Evolutionary conservation across 352 stramenopile genomes (phyloP).

Genomic region (Phytophthora crassamura): DNA sequence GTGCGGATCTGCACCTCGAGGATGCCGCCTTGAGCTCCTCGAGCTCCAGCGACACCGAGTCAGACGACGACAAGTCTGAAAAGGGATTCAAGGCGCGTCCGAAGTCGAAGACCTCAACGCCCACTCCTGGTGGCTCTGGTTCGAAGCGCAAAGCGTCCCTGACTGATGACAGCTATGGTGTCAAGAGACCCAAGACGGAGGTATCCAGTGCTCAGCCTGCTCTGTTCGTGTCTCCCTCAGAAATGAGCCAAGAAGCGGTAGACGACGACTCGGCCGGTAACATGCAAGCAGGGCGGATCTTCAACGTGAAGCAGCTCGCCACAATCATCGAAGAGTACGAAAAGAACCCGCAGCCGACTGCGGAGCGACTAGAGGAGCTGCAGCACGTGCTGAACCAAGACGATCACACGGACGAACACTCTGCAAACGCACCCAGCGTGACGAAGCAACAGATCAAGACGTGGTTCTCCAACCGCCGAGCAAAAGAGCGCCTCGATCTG

Average conservation of each 20-base stretch:
- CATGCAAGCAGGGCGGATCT: constrained; percentile 70
- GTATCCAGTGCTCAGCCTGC: not conserved
- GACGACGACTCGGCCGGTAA: constrained; percentile 29
- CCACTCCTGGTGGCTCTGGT: constrained; percentile 15
- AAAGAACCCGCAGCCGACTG: constrained; percentile 75
- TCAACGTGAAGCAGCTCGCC: constrained; percentile 87
- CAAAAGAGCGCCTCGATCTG: constrained; percentile 80
- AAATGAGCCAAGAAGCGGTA: constrained; percentile 19
- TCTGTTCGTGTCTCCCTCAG: not conserved
- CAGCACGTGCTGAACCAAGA: constrained; percentile 75
- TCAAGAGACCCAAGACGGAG: constrained; percentile 49
- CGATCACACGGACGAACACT: constrained; percentile 70
- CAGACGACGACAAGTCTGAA: constrained; percentile 58
- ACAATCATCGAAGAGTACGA: constrained; percentile 89
- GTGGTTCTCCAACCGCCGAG: constrained; percentile 85
- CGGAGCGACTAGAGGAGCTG: constrained; percentile 72
- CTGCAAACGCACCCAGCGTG: constrained; percentile 49
- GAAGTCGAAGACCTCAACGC: constrained; percentile 33
- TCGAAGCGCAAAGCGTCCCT: constrained; percentile 37
- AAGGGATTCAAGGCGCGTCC: constrained; percentile 38
- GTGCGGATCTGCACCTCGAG: constrained; percentile 59
- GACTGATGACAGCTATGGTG: constrained; percentile 30
- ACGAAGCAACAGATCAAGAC: constrained; percentile 87
- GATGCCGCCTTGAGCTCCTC: constrained; percentile 49
- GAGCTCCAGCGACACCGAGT: constrained; percentile 73